A percentile compares a stretch with the other conserved stretches of the same genome.
Conservation (phyloP, 192 early-diverging fungal genomes). For the Mortierella alpina region DNA sequence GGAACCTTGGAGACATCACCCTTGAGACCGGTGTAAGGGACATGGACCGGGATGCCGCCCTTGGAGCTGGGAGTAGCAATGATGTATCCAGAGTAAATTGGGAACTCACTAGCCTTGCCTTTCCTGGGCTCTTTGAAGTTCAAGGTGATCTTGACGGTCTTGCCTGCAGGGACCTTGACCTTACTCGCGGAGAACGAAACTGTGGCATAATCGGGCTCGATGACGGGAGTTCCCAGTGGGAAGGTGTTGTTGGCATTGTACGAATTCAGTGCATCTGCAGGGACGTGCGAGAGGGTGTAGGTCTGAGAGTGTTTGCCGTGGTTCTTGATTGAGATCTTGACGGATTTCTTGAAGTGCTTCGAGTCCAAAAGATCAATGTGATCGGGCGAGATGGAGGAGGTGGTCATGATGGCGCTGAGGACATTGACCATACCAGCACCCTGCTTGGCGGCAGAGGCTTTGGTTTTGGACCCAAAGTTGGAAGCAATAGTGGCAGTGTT, state of each 20-base stretch:
- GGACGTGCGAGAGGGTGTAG: constrained; percentile 46
- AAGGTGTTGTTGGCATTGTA: constrained; percentile 18
- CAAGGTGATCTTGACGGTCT: constrained; percentile 36
- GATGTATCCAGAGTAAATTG: constrained; percentile 11
- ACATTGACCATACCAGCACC: constrained; percentile 81
- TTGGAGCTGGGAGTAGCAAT: constrained; percentile 16
- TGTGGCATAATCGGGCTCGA: constrained; percentile 26
- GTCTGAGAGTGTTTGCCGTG: constrained; percentile 21
- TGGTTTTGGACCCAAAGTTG: constrained; percentile 13
- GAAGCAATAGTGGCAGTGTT: constrained; percentile 23
- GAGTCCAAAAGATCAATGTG: constrained; percentile 65
- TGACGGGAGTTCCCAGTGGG: constrained; percentile 35
- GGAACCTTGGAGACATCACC: constrained; percentile 17
- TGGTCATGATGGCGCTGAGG: constrained; percentile 65
- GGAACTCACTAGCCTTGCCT: constrained; percentile 17
- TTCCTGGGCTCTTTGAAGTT: constrained; percentile 49
- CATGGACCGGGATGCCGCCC: constrained; percentile 19
- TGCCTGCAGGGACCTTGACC: constrained; percentile 35
- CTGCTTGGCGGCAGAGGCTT: constrained; percentile 63
- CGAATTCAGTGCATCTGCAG: constrained; percentile 49
- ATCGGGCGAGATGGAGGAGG: constrained; percentile 62
- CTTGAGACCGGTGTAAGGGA: constrained; percentile 30
- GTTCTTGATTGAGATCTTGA: constrained; percentile 52
- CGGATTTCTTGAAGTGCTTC: constrained; percentile 23
- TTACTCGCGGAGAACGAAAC: constrained; percentile 37